These are phyloP conservation scores for Sideroxylon spinosum DNA, from an alignment of 179 eudicot species.

Conservation along the genomic window DNA sequence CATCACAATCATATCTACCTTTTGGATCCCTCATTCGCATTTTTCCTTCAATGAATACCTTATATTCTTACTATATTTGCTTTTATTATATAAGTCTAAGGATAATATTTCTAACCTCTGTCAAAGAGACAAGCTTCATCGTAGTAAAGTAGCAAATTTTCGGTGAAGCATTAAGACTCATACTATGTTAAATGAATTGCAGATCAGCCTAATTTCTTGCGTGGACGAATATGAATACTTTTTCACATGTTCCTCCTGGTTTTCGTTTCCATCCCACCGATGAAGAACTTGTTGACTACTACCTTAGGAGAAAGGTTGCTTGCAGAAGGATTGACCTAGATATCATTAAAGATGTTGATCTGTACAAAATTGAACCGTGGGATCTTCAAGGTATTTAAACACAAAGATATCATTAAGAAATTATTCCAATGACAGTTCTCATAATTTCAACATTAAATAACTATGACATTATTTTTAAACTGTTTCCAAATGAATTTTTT, in stretches of 20 bases:
- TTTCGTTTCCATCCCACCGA: constrained; percentile 82
- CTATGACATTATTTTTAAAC: no score
- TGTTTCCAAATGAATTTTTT: not conserved
- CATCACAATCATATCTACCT: not conserved
- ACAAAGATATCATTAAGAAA: no score
- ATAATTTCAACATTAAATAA: no score
- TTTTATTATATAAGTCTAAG: no score
- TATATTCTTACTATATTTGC: not conserved
- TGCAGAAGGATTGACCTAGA: constrained; percentile 54
- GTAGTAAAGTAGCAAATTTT: no score
- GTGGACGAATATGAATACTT: constrained; percentile 37
- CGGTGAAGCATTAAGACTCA: no score
- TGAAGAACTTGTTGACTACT: constrained; percentile 80
- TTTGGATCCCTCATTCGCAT: not conserved
- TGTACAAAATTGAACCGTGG: constrained; percentile 83
- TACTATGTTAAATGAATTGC: constrained; percentile 4
- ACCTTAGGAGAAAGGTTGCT: constrained; percentile 61
- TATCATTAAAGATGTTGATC: constrained; percentile 76
- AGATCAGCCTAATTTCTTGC: constrained; percentile 5
- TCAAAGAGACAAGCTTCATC: not conserved
- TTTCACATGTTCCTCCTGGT: constrained; percentile 69
- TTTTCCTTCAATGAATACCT: not conserved
- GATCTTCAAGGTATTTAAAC: constrained; percentile 53
- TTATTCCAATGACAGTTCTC: no score
- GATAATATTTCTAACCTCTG: not conserved